Evolutionary conservation across 164 flowering plant genomes (phyloP).

Genomic region (Vitis amurensis): DNA sequence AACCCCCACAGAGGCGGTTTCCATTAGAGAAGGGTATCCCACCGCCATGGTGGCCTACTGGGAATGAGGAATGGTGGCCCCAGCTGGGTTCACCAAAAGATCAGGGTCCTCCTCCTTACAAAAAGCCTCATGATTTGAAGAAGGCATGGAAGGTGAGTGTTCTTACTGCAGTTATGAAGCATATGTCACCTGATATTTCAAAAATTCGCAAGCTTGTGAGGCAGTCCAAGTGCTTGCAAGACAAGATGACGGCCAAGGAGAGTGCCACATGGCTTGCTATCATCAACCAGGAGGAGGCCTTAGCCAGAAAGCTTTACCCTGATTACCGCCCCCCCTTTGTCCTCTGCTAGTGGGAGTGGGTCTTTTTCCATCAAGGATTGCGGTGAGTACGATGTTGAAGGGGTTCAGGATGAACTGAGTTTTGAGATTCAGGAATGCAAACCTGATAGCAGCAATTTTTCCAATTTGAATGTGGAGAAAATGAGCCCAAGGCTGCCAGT

Average conservation of each 20-base stretch:
- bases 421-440: constrained; percentile 43
- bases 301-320: constrained; percentile 49
- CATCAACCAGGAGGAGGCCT: constrained; percentile 50
- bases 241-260: constrained; percentile 65
- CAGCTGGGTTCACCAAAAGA: constrained; percentile 49
- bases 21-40: constrained; percentile 56
- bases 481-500: constrained; percentile 20
- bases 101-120: constrained; percentile 59
- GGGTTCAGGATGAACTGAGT: constrained; percentile 37
- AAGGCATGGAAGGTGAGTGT: constrained; percentile 64
- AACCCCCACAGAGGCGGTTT: constrained; percentile 63
- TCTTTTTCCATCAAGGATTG: constrained; percentile 34
- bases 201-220: constrained; percentile 60
- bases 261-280: constrained; percentile 62
- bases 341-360: constrained; percentile 40
- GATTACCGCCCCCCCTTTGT: constrained; percentile 34
- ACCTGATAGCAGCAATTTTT: constrained; percentile 24
- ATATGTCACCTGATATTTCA: constrained; percentile 57
- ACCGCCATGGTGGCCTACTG: constrained; percentile 68
- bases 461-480: constrained; percentile 17
- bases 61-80: constrained; percentile 58
- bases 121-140: constrained; percentile 65
- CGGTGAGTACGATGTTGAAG: constrained; percentile 60
- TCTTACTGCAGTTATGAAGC: constrained; percentile 58
- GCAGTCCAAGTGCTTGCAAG: constrained; percentile 67